Evolutionary conservation across 257 asterid species (phyloP), one percentile per base, ranked within the genome.

Genomic region (Echium plantagineum): DNA sequence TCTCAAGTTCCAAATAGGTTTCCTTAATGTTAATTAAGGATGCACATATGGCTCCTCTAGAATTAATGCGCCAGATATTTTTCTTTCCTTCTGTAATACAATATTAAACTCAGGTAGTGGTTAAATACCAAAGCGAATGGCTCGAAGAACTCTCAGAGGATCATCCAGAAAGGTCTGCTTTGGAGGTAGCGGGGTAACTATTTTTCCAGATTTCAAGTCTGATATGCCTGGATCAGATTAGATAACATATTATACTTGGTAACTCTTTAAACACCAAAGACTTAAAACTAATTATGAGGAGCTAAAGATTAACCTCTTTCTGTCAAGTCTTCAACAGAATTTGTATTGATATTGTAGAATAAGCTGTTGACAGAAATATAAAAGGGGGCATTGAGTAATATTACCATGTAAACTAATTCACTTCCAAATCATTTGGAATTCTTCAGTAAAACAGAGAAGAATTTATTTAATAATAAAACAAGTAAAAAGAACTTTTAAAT

Each of bases 81-180:
- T n/a, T n/a, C n/a, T n/a, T 59, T 21, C 30, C 5, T 32, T 60
- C 19, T 22, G 17, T 21, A 62, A 5, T 51, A 20, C 21, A 9
- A 55, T 53, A 60, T 21, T 46, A 71, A 22, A 55, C 64, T 48
- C 59, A 56, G 19, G 56, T 22, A 70, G 63, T 7, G 61, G 48
- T 24, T 26, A 31, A 57, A 60, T 81, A 89, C 97, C 95, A 79
- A 91, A 91, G 28, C 98, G 98, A 64, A 91, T 83, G 65, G 98
- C 98, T 67, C 98, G 88, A 70, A 91, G 94, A 60, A 91, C 96
- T 55, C 98, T 82, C 52, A 91, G 82, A 10, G 96, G 96, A 61
- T 91, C 98, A 71, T 91, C 98, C 74, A 91, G 73, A 78, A 91
- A 91, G 30, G 98, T 91, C 73, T 88, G 85, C 73, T 85, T 91